Evolutionary conservation across 108 stramenopile genomes (phyloP).

Genomic region (Discostella stelligeroides): DNA sequence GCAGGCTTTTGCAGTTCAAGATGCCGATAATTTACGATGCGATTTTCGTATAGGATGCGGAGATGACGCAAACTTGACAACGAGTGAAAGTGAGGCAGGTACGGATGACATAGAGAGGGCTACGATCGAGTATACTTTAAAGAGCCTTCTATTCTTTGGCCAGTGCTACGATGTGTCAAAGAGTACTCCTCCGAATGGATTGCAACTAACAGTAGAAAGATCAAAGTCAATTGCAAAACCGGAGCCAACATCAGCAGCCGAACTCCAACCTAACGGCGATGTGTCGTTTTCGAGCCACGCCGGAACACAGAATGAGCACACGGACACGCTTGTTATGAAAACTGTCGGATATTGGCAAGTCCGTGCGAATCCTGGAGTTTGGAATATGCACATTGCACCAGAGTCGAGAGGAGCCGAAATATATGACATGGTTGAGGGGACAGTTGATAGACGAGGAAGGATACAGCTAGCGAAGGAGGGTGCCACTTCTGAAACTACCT

Average conservation of each 20-base stretch:
- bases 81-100: conserved; percentile 17
- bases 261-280: conserved; percentile 37
- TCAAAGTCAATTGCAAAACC: conserved; percentile 15
- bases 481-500: conserved; percentile 24
- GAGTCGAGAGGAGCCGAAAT: conserved; percentile 84
- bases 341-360: conserved; percentile 98
- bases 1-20: conserved; percentile 79
- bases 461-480: conserved; percentile 22
- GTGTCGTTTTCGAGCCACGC: no score
- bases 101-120: conserved; percentile 49
- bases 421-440: conserved; percentile 84
- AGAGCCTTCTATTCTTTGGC: conserved; percentile 88
- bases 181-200: conserved; percentile 86
- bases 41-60: conserved; percentile 70
- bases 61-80: conserved; percentile 49
- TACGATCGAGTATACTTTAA: conserved; percentile 84
- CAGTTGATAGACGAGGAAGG: conserved; percentile 26
- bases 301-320: conserved; percentile 27
- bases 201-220: conserved; percentile 88
- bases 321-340: conserved; percentile 98
- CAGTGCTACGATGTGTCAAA: conserved; percentile 86
- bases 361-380: conserved; percentile 93
- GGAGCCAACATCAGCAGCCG: conserved; percentile 1
- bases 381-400: conserved; percentile 76
- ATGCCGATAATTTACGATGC: conserved; percentile 96